Conservation (phyloP, 192 early-diverging fungal genomes). For the Geranomyces michiganensis region DNA sequence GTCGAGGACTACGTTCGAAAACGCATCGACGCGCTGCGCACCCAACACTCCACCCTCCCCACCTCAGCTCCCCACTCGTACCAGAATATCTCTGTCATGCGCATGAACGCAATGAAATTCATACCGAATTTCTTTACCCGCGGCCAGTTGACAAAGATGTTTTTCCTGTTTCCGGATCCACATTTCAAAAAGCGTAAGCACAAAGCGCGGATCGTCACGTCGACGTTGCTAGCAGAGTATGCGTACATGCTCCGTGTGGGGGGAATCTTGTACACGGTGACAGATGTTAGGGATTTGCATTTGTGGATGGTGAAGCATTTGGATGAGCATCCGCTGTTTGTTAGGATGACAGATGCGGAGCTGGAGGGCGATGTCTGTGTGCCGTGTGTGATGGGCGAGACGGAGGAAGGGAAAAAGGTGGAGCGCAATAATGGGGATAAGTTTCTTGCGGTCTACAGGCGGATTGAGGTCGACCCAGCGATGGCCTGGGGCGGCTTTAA, state of each 20-base stretch:
- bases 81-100: conserved; percentile 95
- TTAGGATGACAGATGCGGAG: conserved; percentile 59
- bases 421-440: conserved; percentile 95
- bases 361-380: conserved; percentile 83
- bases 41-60: conserved; percentile 50
- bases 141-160: conserved; percentile 93
- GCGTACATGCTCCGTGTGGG: conserved; percentile 89
- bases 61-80: conserved; percentile 70
- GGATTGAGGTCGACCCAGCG: conserved; percentile 29
- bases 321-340: conserved; percentile 92
- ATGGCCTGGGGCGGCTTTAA: conserved; percentile 43
- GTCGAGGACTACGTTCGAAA: conserved; percentile 91
- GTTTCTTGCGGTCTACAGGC: conserved; percentile 70
- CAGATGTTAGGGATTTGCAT: conserved; percentile 86
- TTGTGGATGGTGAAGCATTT: conserved; percentile 96
- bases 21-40: conserved; percentile 77
- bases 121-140: conserved; percentile 97
- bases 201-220: conserved; percentile 94
- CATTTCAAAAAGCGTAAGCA: conserved; percentile 99
- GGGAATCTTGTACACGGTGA: conserved; percentile 95
- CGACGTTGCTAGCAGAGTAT: conserved; percentile 89
- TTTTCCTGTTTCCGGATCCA: conserved; percentile 98
- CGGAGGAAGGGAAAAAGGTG: conserved; percentile 99
- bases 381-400: conserved; percentile 79
- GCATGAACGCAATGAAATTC: conserved; percentile 99